Conservation (phyloP, 2,329 filamentous ascomycete species). For the Tolypocladium guangdongense region DNA sequence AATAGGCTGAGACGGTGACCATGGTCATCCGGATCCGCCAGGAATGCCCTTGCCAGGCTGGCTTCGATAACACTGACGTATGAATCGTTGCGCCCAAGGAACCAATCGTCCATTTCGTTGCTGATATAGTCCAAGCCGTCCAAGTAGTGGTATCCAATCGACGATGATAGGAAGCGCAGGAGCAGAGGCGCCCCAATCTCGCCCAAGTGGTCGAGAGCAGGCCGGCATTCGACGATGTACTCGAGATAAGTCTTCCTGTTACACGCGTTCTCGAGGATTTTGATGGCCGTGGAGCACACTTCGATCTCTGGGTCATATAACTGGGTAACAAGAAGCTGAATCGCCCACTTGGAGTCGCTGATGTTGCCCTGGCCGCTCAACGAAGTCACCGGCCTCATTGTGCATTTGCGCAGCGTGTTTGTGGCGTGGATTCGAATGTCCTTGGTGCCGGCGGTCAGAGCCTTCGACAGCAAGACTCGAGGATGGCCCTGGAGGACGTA, state of each 20-base stretch:
- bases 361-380: slow-evolving; percentile 25
- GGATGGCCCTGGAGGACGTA: slow-evolving; percentile 84
- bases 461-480: slow-evolving; percentile 84
- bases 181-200: slow-evolving; percentile 93
- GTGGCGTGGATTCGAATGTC: slow-evolving; percentile 87
- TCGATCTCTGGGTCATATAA: slow-evolving; percentile 96
- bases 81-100: slow-evolving; percentile 89
- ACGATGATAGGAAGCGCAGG: slow-evolving; percentile 86
- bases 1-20: slow-evolving; percentile 47
- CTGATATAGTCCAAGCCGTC: slow-evolving; percentile 97
- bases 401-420: slow-evolving; percentile 77
- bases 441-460: slow-evolving; percentile 82
- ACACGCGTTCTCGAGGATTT: slow-evolving; percentile 94
- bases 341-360: slow-evolving; percentile 85
- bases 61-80: slow-evolving; percentile 93
- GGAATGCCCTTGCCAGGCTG: slow-evolving; percentile 78
- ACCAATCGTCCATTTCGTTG: slow-evolving; percentile 99
- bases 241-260: slow-evolving; percentile 85
- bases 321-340: slow-evolving; percentile 93
- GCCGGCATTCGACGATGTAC: slow-evolving; percentile 92
- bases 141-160: slow-evolving; percentile 93
- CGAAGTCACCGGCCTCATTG: slow-evolving; percentile 39
- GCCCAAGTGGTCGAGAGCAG: slow-evolving; percentile 86
- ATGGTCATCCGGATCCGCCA: slow-evolving; percentile 50
- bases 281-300: slow-evolving; percentile 91